These are phyloP conservation scores for Apiospora pterosperma DNA, from an alignment of 2,329 filamentous ascomycete genomes.

Conservation along the genomic window DNA sequence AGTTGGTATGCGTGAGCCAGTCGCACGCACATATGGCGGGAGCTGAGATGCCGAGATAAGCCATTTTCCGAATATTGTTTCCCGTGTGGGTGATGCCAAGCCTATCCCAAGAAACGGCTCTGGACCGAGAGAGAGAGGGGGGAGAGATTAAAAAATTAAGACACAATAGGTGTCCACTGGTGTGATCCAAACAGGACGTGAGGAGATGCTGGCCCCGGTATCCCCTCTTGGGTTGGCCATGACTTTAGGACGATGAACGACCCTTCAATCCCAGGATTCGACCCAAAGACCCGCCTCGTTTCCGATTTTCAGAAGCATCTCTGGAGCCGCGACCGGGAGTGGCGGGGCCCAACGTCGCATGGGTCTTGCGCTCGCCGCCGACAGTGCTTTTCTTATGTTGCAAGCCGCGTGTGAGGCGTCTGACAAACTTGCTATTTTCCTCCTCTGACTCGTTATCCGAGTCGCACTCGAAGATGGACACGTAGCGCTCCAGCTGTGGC, in stretches of 20 bases:
- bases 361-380: background rate
- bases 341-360: conserved; percentile 6
- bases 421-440: conserved; percentile 24
- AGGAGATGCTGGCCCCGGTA: too few relatives aligned
- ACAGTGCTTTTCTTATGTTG: conserved; percentile 28
- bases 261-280: conserved; percentile 23
- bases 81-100: background rate
- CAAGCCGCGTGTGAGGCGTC: conserved; percentile 42
- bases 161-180: background rate
- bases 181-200: background rate
- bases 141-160: background rate
- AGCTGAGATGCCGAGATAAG: background rate
- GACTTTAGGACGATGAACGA: conserved; percentile 8
- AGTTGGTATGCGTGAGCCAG: background rate
- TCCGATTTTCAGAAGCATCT: conserved; percentile 12
- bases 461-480: conserved; percentile 48
- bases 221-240: too few relatives aligned
- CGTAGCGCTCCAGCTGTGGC: conserved; percentile 20
- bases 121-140: background rate
- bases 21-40: background rate
- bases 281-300: conserved; percentile 24
- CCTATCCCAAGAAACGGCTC: background rate
- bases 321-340: background rate
- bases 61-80: background rate
- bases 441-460: conserved; percentile 37